These are phyloP conservation scores for Suillus subaureus DNA, from an alignment of 768 basidiomycete genomes.

Conservation along the genomic window DNA sequence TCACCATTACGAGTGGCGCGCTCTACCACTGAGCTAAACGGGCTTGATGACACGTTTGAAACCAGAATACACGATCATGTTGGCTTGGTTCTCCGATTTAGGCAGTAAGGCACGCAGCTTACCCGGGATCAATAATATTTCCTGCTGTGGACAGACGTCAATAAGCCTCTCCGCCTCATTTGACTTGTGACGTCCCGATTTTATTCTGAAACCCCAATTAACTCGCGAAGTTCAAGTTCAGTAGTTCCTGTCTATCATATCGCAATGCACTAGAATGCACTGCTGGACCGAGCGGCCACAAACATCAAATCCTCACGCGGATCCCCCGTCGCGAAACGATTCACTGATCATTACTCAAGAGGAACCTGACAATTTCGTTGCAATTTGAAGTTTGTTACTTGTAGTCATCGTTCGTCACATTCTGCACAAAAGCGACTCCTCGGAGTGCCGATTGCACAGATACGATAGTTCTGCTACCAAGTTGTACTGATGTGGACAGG, in stretches of 20 bases:
- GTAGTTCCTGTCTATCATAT: neutral
- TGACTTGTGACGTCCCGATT: neutral
- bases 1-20: conserved; percentile 58
- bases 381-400: neutral
- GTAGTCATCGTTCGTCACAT: neutral
- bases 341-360: neutral
- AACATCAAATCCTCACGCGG: neutral
- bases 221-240: neutral
- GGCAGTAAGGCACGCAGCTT: neutral
- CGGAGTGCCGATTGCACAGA: neutral
- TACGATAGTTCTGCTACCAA: neutral
- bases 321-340: neutral
- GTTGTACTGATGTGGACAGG: neutral
- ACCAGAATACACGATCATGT: rapidly evolving
- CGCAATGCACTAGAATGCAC: neutral
- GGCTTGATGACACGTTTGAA: conserved; percentile 22
- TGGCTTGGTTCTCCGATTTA: neutral
- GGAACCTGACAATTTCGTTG: neutral
- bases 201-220: neutral
- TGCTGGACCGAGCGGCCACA: neutral
- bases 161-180: neutral
- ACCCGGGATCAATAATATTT: no score
- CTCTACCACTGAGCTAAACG: conserved; percentile 64
- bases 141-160: no score
- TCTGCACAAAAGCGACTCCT: neutral